Evolutionary conservation across 768 basidiomycete genomes (phyloP).

Genomic region (Hypsizygus marmoreus): DNA sequence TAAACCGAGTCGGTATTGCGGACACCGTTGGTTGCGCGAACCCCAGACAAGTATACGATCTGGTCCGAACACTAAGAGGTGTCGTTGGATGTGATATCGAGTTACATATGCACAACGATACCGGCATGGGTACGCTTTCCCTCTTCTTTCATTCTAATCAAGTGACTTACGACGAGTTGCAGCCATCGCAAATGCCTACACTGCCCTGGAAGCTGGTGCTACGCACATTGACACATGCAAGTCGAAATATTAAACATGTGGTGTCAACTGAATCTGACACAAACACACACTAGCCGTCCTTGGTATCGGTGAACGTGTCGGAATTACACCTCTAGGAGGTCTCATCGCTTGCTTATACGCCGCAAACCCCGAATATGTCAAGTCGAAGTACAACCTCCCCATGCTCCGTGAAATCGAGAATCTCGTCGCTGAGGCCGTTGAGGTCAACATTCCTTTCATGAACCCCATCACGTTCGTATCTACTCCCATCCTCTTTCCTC

Average conservation of each 20-base stretch:
- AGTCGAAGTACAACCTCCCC: conserved; percentile 96
- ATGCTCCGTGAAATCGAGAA: conserved; percentile 99
- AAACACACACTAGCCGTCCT: conserved; percentile 71
- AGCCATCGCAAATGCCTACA: conserved; percentile 99
- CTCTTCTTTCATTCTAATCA: neutral
- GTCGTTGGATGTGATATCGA: conserved; percentile 99
- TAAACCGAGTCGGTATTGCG: conserved; percentile 97
- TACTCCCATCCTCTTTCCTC: neutral
- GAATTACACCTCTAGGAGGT: conserved; percentile 97
- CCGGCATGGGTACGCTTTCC: conserved; percentile 77
- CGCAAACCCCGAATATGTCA: conserved; percentile 98
- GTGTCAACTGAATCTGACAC: conserved; percentile 7
- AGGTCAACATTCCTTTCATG: conserved; percentile 97
- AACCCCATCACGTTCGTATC: conserved; percentile 85
- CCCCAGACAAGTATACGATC: conserved; percentile 97
- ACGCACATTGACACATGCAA: conserved; percentile 97
- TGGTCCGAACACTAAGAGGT: conserved; percentile 93
- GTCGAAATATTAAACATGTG: conserved; percentile 23
- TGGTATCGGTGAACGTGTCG: conserved; percentile 98
- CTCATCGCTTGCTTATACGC: conserved; percentile 96
- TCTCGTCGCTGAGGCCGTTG: conserved; percentile 97
- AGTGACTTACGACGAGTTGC: conserved; percentile 10
- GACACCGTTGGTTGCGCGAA: conserved; percentile 99
- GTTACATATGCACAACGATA: conserved; percentile 97
- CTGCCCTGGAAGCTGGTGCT: conserved; percentile 96